Evolutionary conservation across 768 basidiomycete species (phyloP), one percentile per base, ranked within the genome.

Genomic region (Tulasnella sp.): DNA sequence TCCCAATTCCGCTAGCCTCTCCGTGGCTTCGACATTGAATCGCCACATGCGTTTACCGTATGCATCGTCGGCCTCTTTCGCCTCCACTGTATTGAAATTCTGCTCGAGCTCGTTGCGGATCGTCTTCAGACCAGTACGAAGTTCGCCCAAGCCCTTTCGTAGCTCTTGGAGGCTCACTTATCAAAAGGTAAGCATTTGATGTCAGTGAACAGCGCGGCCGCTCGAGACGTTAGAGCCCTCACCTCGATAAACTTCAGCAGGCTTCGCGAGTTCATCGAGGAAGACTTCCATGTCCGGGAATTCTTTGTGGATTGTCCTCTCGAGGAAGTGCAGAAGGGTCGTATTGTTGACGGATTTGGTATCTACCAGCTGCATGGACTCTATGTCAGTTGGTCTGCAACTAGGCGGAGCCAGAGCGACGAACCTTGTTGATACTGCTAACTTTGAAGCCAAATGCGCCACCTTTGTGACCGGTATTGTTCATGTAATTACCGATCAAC

Each of bases 361-460:
- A 84, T 99, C 98, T 54, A 98, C 97, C 77, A 99, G 89, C 96
- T 97, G 82, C 7, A 48, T 5, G 24, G n/a, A 76, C 37, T 50
- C 37, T 58, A 60, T 40, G 80, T 78, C 22, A 20, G n/a, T 28
- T 9, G 58, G 24, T 73, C 76, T 54, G 64, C 81, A 42, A 41
- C 76, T 16, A 28, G 11, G 60, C 60, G 28, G n/a, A 46, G 37
- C 42, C 6, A 72, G 78, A 8, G 74, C 28, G 31, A 82, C 87
- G 82, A 83, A 93, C 96, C 90, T 96, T 96, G 88, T 99, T 99
- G 86, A 99, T 97, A 86, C 96, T 97, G 87, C 95, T 96, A 77
- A 99, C 92, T 84, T 94, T 92, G 90, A 99, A 99, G 81, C 97
- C 97, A 83, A 95, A 97, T 0, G 98, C 98, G 44, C 97, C 97